phyloP scores from a whole-genome alignment of 257 asterid species.

The Asclepias syriaca region DNA sequence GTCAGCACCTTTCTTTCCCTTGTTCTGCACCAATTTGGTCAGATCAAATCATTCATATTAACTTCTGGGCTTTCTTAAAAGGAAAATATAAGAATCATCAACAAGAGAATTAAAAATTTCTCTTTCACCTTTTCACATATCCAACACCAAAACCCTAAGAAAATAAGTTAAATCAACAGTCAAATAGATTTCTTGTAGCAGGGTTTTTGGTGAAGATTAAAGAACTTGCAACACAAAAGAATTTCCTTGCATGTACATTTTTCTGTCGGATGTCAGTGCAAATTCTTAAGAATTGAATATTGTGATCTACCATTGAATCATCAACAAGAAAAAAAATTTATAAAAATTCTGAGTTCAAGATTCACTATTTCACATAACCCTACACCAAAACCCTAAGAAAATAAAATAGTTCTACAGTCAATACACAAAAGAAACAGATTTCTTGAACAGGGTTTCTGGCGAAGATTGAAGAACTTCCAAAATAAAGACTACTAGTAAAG shows the following conservation, averaged over 20 bases:
- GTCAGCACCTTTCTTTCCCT: slow-evolving; percentile 47
- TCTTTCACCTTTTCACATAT: background rate
- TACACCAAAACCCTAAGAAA: background rate
- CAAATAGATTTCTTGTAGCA: background rate
- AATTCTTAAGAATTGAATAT: background rate
- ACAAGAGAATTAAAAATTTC: background rate
- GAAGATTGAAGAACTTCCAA: background rate
- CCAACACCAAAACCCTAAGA: background rate
- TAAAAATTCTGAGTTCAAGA: background rate
- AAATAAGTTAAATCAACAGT: background rate
- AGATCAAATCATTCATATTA: background rate
- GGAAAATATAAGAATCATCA: background rate
- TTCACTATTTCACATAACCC: background rate
- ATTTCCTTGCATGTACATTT: background rate
- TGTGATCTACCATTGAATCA: background rate
- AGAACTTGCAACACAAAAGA: background rate
- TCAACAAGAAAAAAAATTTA: background rate
- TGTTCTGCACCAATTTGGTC: slow-evolving; percentile 37
- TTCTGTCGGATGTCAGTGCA: background rate
- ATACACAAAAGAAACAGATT: background rate
- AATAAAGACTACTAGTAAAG: background rate
- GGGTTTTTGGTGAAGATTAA: background rate
- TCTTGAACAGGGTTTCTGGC: background rate
- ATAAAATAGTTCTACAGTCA: background rate
- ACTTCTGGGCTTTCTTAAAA: background rate